A percentile compares a stretch with the other conserved stretches of the same genome.
These are phyloP conservation scores for Mucor piriformis DNA, from an alignment of 371 early-diverging fungal species.

Conservation along the genomic window DNA sequence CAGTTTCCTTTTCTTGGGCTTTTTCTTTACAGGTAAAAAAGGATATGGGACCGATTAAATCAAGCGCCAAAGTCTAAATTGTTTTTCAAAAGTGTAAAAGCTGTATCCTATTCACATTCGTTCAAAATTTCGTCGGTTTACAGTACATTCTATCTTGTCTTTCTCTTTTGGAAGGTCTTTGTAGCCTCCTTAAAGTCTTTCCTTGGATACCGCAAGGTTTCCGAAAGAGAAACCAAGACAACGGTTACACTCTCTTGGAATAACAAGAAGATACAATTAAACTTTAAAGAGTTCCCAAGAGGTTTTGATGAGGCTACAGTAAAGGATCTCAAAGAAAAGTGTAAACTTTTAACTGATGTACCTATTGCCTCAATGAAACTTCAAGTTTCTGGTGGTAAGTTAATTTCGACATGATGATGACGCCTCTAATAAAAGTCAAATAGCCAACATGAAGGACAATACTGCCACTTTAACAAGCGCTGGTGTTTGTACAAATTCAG, in stretches of 20 bases:
- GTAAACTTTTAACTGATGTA: constrained; percentile 45
- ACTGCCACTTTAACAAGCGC: constrained; percentile 57
- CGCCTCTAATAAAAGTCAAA: neutral
- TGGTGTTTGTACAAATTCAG: constrained; percentile 55
- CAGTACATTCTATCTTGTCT: constrained; percentile 15
- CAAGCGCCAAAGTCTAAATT: too few species aligned
- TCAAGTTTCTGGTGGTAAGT: constrained; percentile 49
- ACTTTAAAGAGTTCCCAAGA: constrained; percentile 37
- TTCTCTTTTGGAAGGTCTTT: constrained; percentile 32
- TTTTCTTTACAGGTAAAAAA: too few species aligned
- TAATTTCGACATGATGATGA: neutral
- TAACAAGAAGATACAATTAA: constrained; percentile 31
- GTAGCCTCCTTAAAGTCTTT: constrained; percentile 37
- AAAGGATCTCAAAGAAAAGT: constrained; percentile 43
- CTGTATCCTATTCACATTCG: too few species aligned
- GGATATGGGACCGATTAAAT: too few species aligned
- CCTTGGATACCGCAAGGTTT: constrained; percentile 41
- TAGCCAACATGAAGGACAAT: constrained; percentile 67
- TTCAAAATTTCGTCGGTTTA: neutral
- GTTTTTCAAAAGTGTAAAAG: too few species aligned
- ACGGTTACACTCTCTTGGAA: constrained; percentile 42
- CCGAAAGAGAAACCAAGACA: constrained; percentile 37
- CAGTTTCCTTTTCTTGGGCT: too few species aligned
- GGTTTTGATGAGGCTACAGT: constrained; percentile 46
- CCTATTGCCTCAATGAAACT: constrained; percentile 52